Conservation (phyloP, 2,329 filamentous ascomycete species). For the Alternaria sp. region DNA sequence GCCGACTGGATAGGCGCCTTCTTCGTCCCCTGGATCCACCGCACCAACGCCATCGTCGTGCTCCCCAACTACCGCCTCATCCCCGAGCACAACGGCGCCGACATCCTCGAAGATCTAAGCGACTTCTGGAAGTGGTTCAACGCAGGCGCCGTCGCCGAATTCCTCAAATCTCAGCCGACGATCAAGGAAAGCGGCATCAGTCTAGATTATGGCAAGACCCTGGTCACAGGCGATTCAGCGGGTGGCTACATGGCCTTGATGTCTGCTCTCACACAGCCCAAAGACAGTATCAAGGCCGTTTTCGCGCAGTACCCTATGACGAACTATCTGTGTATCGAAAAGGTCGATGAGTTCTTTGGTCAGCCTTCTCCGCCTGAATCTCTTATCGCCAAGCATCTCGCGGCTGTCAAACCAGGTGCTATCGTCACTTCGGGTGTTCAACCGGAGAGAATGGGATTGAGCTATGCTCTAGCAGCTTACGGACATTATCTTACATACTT, state of each 20-base stretch:
- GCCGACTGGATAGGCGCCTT: slow-evolving; percentile 39
- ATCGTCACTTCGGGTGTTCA: slow-evolving; percentile 28
- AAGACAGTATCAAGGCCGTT: slow-evolving; percentile 30
- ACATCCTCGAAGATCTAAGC: slow-evolving; percentile 56
- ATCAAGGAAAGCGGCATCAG: slow-evolving; percentile 11
- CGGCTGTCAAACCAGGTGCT: slow-evolving; percentile 19
- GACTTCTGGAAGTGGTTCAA: slow-evolving; percentile 59
- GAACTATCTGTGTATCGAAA: slow-evolving; percentile 12
- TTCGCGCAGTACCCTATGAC: slow-evolving; percentile 42
- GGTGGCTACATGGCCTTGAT: slow-evolving; percentile 50
- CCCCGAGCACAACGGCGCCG: slow-evolving; percentile 56
- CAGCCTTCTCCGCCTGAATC: slow-evolving; percentile 13
- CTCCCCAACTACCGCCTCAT: slow-evolving; percentile 59
- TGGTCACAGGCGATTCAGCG: slow-evolving; percentile 48
- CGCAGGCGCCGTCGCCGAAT: slow-evolving; percentile 8
- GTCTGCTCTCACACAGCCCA: slow-evolving; percentile 29
- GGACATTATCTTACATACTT: slow-evolving; percentile 37
- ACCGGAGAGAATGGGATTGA: slow-evolving; percentile 23
- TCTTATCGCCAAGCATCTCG: slow-evolving; percentile 32
- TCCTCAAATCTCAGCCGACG: slow-evolving; percentile 10
- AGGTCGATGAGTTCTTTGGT: not conserved
- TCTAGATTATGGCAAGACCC: slow-evolving; percentile 34
- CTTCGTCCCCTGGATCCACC: slow-evolving; percentile 49
- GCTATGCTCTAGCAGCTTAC: slow-evolving; percentile 25
- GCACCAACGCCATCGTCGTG: slow-evolving; percentile 54